phyloP scores from a whole-genome alignment of 805 yeast species.

The Starmerella riodocensis region DNA sequence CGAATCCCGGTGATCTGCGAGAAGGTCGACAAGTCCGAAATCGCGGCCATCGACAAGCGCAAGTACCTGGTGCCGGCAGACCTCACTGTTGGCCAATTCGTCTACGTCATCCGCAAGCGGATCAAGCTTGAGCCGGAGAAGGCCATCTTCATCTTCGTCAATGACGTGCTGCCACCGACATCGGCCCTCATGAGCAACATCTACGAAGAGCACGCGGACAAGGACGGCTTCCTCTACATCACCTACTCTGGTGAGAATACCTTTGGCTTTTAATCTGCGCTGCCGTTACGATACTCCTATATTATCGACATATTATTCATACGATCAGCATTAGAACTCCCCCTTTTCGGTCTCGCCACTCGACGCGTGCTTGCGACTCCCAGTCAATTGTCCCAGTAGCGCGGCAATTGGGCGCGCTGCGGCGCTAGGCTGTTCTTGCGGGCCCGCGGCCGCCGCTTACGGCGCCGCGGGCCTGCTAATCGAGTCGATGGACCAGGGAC shows the following conservation, averaged over 20 bases:
- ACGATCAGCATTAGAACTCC: background rate
- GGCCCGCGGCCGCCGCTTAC: too few species aligned
- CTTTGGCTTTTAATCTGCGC: too few species aligned
- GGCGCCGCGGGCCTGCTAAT: too few species aligned
- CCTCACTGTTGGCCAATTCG: constrained; percentile 94
- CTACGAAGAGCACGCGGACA: constrained; percentile 93
- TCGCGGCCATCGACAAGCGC: constrained; percentile 92
- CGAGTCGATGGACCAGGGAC: too few species aligned
- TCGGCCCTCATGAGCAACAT: constrained; percentile 92
- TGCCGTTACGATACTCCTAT: too few species aligned
- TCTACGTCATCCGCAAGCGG: constrained; percentile 91
- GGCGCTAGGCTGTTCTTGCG: too few species aligned
- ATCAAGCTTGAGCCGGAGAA: constrained; percentile 91
- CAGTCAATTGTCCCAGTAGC: too few species aligned
- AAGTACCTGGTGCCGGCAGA: constrained; percentile 94
- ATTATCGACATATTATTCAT: too few species aligned
- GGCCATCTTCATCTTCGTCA: constrained; percentile 94
- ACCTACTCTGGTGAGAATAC: constrained; percentile 96
- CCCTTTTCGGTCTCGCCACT: too few species aligned
- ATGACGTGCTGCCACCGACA: constrained; percentile 94
- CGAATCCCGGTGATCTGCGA: constrained; percentile 96
- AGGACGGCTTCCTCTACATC: constrained; percentile 92
- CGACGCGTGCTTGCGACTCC: too few species aligned
- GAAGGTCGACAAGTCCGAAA: constrained; percentile 90
- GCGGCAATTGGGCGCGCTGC: too few species aligned